Evolutionary conservation across 352 stramenopile species (phyloP).

Genomic region (Globisporangium paddicum): DNA sequence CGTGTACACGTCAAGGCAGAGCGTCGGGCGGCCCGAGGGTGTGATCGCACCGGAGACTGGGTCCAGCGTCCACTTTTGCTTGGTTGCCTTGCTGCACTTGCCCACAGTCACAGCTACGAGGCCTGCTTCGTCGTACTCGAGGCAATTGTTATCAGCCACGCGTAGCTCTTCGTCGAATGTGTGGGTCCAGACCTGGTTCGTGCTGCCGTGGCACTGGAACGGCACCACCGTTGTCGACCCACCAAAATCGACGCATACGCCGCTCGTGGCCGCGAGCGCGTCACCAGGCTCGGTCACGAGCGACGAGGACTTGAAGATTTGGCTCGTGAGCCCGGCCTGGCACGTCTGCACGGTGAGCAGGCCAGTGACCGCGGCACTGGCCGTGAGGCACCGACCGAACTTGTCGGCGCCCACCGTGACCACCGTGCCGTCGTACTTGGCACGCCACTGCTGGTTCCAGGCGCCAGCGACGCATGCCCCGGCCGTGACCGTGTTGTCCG

Average conservation of each 20-base stretch:
- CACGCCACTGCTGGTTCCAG: background rate
- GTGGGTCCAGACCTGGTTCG: background rate
- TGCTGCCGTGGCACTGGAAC: background rate
- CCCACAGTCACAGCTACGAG: background rate
- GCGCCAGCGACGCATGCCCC: background rate
- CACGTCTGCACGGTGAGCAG: no score
- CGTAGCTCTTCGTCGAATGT: constrained; percentile 3
- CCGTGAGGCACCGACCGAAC: constrained; percentile 3
- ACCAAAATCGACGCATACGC: background rate
- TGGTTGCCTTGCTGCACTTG: constrained; percentile 7
- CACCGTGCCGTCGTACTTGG: background rate
- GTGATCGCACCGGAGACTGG: no score
- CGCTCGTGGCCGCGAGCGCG: no score
- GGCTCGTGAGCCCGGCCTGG: background rate
- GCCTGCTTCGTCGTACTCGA: background rate
- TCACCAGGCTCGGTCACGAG: background rate
- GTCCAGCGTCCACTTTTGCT: constrained; percentile 12
- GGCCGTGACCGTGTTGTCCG: background rate
- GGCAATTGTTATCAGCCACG: background rate
- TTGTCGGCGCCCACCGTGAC: background rate
- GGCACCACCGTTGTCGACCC: constrained; percentile 3
- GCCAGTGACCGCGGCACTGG: no score
- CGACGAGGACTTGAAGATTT: background rate
- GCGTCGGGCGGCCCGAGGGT: background rate
- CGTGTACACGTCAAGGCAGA: background rate